These are phyloP conservation scores for Neofusicoccum laricinum DNA, from an alignment of 2,329 filamentous ascomycete genomes.

Conservation along the genomic window DNA sequence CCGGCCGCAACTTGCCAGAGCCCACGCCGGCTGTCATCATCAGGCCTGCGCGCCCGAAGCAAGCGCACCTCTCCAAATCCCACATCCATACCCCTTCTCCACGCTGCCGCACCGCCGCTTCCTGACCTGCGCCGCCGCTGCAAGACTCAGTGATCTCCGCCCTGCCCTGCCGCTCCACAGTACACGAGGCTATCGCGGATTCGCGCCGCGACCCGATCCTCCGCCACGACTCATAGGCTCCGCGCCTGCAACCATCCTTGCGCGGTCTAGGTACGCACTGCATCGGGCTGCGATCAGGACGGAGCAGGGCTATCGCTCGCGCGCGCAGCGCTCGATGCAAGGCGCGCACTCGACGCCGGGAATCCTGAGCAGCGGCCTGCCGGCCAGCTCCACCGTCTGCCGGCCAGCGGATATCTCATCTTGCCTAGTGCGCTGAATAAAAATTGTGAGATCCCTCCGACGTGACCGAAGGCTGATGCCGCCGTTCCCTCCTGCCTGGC, in stretches of 20 bases:
- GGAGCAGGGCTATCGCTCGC: background rate
- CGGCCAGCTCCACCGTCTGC: background rate
- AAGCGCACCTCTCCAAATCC: background rate
- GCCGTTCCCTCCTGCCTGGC: background rate
- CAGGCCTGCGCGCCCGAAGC: background rate
- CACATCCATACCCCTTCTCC: background rate
- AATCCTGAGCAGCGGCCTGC: background rate
- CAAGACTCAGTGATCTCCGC: background rate
- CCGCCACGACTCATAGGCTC: background rate
- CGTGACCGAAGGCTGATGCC: background rate
- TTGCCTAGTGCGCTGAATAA: background rate
- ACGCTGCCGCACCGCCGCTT: background rate
- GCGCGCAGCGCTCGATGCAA: background rate
- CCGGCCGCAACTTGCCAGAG: too few species aligned
- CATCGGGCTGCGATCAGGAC: background rate
- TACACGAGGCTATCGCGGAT: background rate
- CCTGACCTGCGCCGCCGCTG: background rate
- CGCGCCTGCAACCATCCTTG: background rate
- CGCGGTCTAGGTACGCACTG: background rate
- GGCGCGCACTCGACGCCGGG: background rate
- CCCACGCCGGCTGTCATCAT: background rate
- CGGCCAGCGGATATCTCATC: background rate
- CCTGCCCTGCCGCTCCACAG: background rate
- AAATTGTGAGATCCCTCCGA: background rate
- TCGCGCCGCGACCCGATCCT: background rate